Percentiles rank a stretch among this genome's conserved stretches.
These are phyloP conservation scores for Coffea eugenioides DNA, from an alignment of 257 asterid species.

Conservation along the genomic window DNA sequence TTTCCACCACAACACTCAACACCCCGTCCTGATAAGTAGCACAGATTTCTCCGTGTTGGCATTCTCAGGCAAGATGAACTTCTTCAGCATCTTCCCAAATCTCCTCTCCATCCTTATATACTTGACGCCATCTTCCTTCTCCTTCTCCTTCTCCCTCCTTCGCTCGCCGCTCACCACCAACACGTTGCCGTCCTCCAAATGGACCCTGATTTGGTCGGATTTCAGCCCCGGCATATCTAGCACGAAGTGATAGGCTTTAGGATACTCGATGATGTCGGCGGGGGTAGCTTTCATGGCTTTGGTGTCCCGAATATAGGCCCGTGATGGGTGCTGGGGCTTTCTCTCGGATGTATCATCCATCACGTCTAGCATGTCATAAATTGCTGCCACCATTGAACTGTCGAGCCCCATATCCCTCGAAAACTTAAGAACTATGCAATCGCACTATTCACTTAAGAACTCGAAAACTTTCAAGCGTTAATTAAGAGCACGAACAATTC, in stretches of 20 bases:
- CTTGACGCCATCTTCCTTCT: slow-evolving; percentile 15
- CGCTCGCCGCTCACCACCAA: slow-evolving; percentile 34
- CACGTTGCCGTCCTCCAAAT: slow-evolving; percentile 28
- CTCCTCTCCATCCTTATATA: slow-evolving; percentile 33
- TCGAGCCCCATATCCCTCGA: slow-evolving; percentile 27
- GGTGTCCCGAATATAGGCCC: slow-evolving; percentile 24
- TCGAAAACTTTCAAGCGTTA: too few relatives aligned
- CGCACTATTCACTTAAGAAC: background rate
- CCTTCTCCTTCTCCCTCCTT: slow-evolving; percentile 14
- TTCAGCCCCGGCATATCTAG: slow-evolving; percentile 43
- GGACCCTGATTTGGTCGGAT: slow-evolving; percentile 24
- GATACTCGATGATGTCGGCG: slow-evolving; percentile 31
- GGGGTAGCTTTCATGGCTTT: slow-evolving; percentile 36
- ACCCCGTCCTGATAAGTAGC: slow-evolving; percentile 31
- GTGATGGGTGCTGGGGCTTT: slow-evolving; percentile 21
- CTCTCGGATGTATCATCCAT: slow-evolving; percentile 6
- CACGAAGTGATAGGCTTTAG: slow-evolving; percentile 20
- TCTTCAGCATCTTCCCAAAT: slow-evolving; percentile 28
- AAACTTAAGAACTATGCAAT: too few relatives aligned
- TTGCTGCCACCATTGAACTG: slow-evolving; percentile 14
- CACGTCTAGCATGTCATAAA: slow-evolving; percentile 31
- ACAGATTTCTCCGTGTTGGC: slow-evolving; percentile 13
- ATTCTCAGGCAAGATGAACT: slow-evolving; percentile 38
- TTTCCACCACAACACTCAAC: slow-evolving; percentile 25
- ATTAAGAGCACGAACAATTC: background rate